These are phyloP conservation scores for Botrytis porri DNA, from an alignment of 2,329 filamentous ascomycete species.

Conservation along the genomic window DNA sequence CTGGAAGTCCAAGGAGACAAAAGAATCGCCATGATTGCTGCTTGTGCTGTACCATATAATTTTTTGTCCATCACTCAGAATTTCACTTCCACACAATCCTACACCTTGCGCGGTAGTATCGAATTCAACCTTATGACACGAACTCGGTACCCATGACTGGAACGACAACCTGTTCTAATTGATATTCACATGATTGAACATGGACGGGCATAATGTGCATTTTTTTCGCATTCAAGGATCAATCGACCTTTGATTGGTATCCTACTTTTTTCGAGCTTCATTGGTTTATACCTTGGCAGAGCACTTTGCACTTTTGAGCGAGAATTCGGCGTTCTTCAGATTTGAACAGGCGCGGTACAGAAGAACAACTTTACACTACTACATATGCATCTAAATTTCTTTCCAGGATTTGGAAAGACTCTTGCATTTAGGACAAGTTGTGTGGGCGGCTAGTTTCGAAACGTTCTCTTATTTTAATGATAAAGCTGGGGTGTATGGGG, in stretches of 20 bases:
- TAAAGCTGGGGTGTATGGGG: slow-evolving; percentile 18
- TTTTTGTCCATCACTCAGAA: not conserved
- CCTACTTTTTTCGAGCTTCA: slow-evolving; percentile 24
- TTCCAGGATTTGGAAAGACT: slow-evolving; percentile 21
- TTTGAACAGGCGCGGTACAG: slow-evolving; percentile 17
- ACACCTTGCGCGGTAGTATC: not conserved
- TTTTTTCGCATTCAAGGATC: slow-evolving; percentile 25
- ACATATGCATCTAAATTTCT: slow-evolving; percentile 28
- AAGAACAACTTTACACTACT: slow-evolving; percentile 17
- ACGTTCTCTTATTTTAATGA: slow-evolving; percentile 22
- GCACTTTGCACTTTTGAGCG: slow-evolving; percentile 30
- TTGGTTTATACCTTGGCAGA: slow-evolving; percentile 21
- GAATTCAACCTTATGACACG: not conserved
- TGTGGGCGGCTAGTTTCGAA: slow-evolving; percentile 16
- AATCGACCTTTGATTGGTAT: slow-evolving; percentile 18
- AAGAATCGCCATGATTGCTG: slow-evolving; percentile 13
- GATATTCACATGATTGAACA: slow-evolving; percentile 30
- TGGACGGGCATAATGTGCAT: slow-evolving; percentile 33
- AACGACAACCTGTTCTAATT: slow-evolving; percentile 22
- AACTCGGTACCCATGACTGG: slow-evolving; percentile 18
- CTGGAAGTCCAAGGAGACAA: slow-evolving; percentile 54
- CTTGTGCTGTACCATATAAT: not conserved
- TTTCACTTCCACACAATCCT: not conserved
- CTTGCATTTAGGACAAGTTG: slow-evolving; percentile 22
- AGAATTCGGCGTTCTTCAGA: slow-evolving; percentile 24